Conservation (phyloP, 371 early-diverging fungal species). For the Umbelopsis sp. region DNA sequence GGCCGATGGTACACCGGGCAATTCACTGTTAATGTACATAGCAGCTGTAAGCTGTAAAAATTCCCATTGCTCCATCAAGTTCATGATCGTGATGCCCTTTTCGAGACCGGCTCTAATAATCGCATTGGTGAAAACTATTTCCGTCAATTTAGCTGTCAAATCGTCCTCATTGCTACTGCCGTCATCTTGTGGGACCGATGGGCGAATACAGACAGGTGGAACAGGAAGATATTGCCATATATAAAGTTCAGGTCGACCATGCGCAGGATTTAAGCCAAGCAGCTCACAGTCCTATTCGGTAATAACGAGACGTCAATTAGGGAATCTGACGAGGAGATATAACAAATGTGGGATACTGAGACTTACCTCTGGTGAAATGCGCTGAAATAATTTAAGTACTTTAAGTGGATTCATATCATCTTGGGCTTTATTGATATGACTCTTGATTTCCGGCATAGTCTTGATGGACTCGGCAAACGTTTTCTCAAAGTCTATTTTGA, state of each 20-base stretch:
- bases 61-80: slow-evolving; percentile 98
- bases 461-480: slow-evolving; percentile 76
- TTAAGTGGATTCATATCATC: slow-evolving; percentile 96
- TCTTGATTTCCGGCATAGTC: slow-evolving; percentile 75
- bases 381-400: slow-evolving; percentile 86
- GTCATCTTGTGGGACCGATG: slow-evolving; percentile 95
- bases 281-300: slow-evolving; percentile 85
- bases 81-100: slow-evolving; percentile 79
- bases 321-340: background rate
- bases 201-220: slow-evolving; percentile 98
- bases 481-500: slow-evolving; percentile 43
- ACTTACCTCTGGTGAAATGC: slow-evolving; percentile 79
- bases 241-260: slow-evolving; percentile 91
- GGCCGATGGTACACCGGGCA: slow-evolving; percentile 81
- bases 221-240: slow-evolving; percentile 95
- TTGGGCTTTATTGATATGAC: slow-evolving; percentile 82
- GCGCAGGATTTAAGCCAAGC: slow-evolving; percentile 86
- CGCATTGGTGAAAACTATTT: slow-evolving; percentile 95
- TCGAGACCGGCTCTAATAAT: slow-evolving; percentile 84
- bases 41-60: slow-evolving; percentile 95
- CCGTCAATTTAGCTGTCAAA: slow-evolving; percentile 97
- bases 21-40: slow-evolving; percentile 97
- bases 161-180: slow-evolving; percentile 98
- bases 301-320: too few species aligned
- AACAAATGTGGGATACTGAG: slow-evolving; percentile 2